Base-by-base conservation (phyloP, 345 rosid genomes). In the Orychophragmus violaceus region DNA sequence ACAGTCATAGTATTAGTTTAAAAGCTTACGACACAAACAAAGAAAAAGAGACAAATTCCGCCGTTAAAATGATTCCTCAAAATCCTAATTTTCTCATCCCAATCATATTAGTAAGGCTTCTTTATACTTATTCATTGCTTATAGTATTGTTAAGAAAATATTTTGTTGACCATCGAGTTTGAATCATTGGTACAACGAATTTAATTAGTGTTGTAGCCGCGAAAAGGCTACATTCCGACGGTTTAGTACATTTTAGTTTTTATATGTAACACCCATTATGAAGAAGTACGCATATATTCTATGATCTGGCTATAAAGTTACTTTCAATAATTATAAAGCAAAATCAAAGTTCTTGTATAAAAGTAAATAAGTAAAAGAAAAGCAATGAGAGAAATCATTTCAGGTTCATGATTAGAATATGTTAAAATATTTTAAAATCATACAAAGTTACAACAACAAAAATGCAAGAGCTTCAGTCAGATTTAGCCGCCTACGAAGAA, bases 141-240 rank as follows among this genome's bases (percentile, higher is more conserved):
- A 35, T 51, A 27, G 25, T 10, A 21, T 62, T 62, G 22, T 13
- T 42, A 54, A 32, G 23, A 70, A 54, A 32, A 54, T 29, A 53
- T 42, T 50, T 32, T 52, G 62, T 70, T 62, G 69, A 62, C 56
- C 55, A 62, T 62, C 46, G 45, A 70, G 61, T 70, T 62, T 53
- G 55, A 59, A 70, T 69, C 61, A 70, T 70, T 52, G 21, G 69
- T 70, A 52, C 74, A 53, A 23, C 68, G 55, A 53, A 70, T 62
- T 42, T 30, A 61, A 62, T 18, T 23, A 53, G 28, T 62, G 32
- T 70, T 19, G 69, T 53, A 54, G 69, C 69, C 56, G 48, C 63
- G 0, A 62, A 62, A 70, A 70, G 68, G 69, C 62, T 71, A 62
- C 57, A 39, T 53, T 18, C 4, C 49, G 58, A 21, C 11, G 9